Base-by-base conservation (phyloP, 2,329 filamentous ascomycete species). In the Leptoxyphium fumago region DNA sequence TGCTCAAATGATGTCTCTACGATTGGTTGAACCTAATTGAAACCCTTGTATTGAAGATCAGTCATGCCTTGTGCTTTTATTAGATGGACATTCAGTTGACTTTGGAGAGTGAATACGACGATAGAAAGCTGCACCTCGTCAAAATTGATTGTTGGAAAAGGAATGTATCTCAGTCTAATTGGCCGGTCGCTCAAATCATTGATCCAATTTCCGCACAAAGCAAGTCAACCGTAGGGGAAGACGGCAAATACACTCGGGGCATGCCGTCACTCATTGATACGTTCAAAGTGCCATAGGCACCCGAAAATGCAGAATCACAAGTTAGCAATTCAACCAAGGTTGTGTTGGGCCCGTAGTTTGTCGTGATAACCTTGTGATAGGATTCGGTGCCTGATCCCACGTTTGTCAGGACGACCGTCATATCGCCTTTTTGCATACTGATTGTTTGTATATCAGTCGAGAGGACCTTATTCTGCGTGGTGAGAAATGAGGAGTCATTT, bases 401-500 rank as follows among this genome's bases (percentile, higher is more conserved):
- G 46, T 62, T 62, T 41, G 53, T 57, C 2, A 64, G 46, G 5
- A 65, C 54, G 1, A 55, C 58, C 38, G 72, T 51, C 38, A 70
- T 53, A 44, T 65, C 51, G n/a, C 67, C 70, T 52, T 73, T 72
- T 45, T 64, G 61, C 53, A 73, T 61, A 14, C 60, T 11, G 7
- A 40, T 40, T 13, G 11, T 4, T 13, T 40, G 11, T 13, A 5
- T 18, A 11, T 28, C 21, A 17, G 13, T 14, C 14, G 38, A 66
- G 43, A 66, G 13, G 38, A 40, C 17, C 17, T 40, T 40, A 2
- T 15, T 42, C 41, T 43, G 29, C 14, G 45, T 48, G 5, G 62
- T 66, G 17, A 58, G 55, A 9, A 49, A 46, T 38, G n/a, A 36
- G n/a, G 29, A 10, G 18, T 42, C 40, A 42, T 15, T 42, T 30